Evolutionary conservation across 2,329 filamentous ascomycete species (phyloP), one percentile per base, ranked within the genome.

Genomic region (Dactylonectria estremocensis): DNA sequence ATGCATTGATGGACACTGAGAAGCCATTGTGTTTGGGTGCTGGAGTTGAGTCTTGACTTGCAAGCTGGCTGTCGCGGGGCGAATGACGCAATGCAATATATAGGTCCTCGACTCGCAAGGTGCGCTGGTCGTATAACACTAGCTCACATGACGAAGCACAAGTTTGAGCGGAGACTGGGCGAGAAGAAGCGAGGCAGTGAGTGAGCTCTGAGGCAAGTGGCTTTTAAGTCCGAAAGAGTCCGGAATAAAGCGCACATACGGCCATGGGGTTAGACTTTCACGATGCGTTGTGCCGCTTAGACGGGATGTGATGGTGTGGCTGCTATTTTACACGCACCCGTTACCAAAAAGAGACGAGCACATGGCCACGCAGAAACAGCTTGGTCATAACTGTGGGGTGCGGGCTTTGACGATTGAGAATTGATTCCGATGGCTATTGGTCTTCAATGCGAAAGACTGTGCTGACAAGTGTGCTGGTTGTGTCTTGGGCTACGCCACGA

Each of bases 1-100:
- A 66, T 80, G 75, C 14, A 70, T 77, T 46, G 77, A 77, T 20
- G 80, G 70, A 48, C 75, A 77, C 53, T 79, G 76, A 43, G 76
- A 71, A 31, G 80, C 72, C 80, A 84, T 83, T 56, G 54, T 58
- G 52, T 11, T 54, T 35, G n/a, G 33, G 35, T 64, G 31, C 18
- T 33, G 20, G 49, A 33, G 31, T 20, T 53, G 20, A 28, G 49
- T 24, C 31, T 18, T 7, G 6, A 13, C 28, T 16, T 18, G 5
- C 24, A 28, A 20, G 50, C 50, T 35, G 50, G 10, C n/a, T 22
- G 50, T 31, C n/a, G 24, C 10, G 28, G 28, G 49, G 18, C n/a
- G 49, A n/a, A 53, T 53, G 50, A 53, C 50, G 50, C 50, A 53
- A 53, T 53, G 50, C n/a, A 37, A 6, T 53, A 35, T 53, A 53